A percentile compares a stretch with the other conserved stretches of the same genome.
Conservation (phyloP, 2,329 filamentous ascomycete species). For the Raffaelea albimanens region DNA sequence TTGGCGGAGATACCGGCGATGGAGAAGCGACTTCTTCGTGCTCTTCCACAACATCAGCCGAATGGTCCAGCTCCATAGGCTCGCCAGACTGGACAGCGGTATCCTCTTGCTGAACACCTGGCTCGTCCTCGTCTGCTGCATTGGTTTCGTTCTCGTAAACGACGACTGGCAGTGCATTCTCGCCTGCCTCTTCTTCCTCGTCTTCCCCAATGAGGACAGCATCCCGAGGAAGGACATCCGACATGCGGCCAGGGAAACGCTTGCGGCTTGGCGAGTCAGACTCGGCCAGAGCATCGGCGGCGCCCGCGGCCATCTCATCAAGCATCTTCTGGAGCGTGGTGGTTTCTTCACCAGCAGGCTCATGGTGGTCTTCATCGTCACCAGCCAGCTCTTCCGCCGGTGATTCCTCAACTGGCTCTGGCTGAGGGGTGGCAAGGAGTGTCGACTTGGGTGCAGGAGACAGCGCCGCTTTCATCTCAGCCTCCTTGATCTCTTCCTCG, state of each 20-base stretch:
- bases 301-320: slow-evolving; percentile 10
- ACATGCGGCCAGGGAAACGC: slow-evolving; percentile 26
- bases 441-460: background rate
- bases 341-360: slow-evolving; percentile 4
- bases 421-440: background rate
- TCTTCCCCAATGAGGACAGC: slow-evolving; percentile 14
- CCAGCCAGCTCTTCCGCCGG: slow-evolving; percentile 5
- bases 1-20: slow-evolving; percentile 18
- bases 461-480: slow-evolving; percentile 5
- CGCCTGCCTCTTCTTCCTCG: background rate
- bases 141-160: background rate
- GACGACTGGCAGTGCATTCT: no score
- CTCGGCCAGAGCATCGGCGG: slow-evolving; percentile 7
- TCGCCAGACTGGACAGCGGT: slow-evolving; percentile 2
- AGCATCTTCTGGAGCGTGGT: slow-evolving; percentile 12
- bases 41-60: no score
- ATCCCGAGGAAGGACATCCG: slow-evolving; percentile 26
- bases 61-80: slow-evolving; percentile 15
- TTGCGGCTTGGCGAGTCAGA: slow-evolving; percentile 18
- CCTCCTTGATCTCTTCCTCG: slow-evolving; percentile 9
- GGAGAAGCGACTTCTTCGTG: slow-evolving; percentile 3
- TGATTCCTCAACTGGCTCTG: background rate
- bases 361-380: slow-evolving; percentile 11
- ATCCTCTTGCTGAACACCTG: background rate
- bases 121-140: background rate